Evolutionary conservation across 2,329 filamentous ascomycete genomes (phyloP), one percentile per base, ranked within the genome.

Genomic region (Stemphylium beticola): DNA sequence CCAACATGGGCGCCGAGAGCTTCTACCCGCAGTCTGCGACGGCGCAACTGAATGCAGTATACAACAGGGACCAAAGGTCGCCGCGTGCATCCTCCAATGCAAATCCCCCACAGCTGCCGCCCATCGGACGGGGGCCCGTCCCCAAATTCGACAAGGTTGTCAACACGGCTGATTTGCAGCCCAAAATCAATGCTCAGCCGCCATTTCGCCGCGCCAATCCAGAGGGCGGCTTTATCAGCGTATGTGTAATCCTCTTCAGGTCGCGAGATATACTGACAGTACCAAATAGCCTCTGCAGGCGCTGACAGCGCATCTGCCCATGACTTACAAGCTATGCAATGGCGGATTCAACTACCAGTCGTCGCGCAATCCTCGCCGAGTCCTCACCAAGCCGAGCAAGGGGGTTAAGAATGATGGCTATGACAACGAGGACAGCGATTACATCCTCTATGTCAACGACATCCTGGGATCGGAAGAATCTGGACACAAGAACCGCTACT

Each of bases 311-410:
- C 93, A 98, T 69, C 82, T 99, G 17, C 93, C 95, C 14, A 89
- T 93, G 4, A 98, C 95, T 2, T 99, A 99, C 79, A 90, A 95
- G 67, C 98, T 99, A 75, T 99, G 95, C 81, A 99, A 99, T 74
- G 93, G 93, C 3, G 88, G 85, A 68, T 99, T 99, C 83, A 97
- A 99, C 80, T 99, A 99, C 78, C 95, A 99, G 75, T 97, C 95
- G 14, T 97, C 95, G 49, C 87, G 95, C 63, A 99, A 99, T 72
- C 95, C 95, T 34, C 90, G 95, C 58, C 86, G 95, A 75, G 95
- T 99, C 44, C 83, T 99, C 64, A 99, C 95, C 14, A 99, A 99
- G 77, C 95, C 95, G 7, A 98, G 95, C 84, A 99, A 99, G 79
- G 95, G 95, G 12, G 86, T 91, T 59, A 99, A 99, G 83, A 99